These are phyloP conservation scores for Thermothelomyces thermophilus DNA, from an alignment of 2,329 filamentous ascomycete genomes.

Conservation along the genomic window DNA sequence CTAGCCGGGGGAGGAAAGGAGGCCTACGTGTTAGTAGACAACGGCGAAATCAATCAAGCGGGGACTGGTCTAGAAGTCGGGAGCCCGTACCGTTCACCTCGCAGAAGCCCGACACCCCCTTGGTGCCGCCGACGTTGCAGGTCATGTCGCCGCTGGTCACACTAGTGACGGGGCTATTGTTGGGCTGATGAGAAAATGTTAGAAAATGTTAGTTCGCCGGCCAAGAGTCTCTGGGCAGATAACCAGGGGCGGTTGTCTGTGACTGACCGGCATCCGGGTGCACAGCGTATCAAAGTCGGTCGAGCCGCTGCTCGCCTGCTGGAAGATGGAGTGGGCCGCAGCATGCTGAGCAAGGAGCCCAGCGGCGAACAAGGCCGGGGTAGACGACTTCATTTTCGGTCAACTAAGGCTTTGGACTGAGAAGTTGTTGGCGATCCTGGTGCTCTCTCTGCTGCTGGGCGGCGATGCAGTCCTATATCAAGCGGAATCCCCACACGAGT, in stretches of 20 bases:
- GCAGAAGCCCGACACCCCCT: conserved; percentile 29
- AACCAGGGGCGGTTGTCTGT: not conserved
- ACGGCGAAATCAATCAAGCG: too few species aligned
- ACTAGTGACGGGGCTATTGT: conserved; percentile 43
- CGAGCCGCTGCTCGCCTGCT: conserved; percentile 15
- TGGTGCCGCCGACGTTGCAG: conserved; percentile 37
- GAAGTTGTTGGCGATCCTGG: not conserved
- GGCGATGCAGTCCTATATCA: too few species aligned
- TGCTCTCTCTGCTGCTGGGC: too few species aligned
- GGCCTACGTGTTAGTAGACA: not conserved
- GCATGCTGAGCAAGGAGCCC: conserved; percentile 14
- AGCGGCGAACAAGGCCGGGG: conserved; percentile 11
- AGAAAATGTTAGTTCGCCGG: not conserved
- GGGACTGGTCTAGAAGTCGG: not conserved
- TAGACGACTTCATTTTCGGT: conserved; percentile 16
- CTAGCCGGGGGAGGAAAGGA: conserved; percentile 24
- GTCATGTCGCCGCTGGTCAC: conserved; percentile 35
- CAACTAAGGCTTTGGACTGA: not conserved
- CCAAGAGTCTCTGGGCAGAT: not conserved
- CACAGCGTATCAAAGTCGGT: conserved; percentile 19
- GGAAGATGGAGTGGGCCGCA: conserved; percentile 19
- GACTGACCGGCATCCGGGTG: conserved; percentile 18
- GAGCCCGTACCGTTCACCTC: conserved; percentile 20
- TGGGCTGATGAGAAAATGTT: conserved; percentile 10
- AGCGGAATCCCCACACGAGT: too few species aligned